Percentiles rank a stretch among this genome's conserved stretches.
Conservation (phyloP, 306 rosid species). For the Argentina anserina region DNA sequence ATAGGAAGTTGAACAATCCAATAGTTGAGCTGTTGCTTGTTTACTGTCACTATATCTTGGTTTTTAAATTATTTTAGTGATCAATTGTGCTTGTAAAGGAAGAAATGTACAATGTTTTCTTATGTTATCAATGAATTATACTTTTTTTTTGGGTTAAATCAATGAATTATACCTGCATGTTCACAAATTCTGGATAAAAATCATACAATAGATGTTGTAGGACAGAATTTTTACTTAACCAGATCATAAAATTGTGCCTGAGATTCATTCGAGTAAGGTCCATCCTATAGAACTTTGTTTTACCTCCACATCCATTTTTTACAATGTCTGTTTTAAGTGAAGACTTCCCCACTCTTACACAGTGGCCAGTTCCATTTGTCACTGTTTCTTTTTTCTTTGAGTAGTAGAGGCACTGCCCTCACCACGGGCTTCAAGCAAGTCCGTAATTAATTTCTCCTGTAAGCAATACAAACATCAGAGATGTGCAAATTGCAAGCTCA, state of each 20-base stretch:
- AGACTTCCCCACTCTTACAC: not conserved
- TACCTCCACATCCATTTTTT: not conserved
- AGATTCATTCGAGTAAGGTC: not conserved
- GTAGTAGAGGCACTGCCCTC: not conserved
- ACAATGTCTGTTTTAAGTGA: not conserved
- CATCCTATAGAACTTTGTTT: not conserved
- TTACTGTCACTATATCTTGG: slow-evolving; percentile 6
- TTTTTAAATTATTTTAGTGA: not conserved
- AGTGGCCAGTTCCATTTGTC: not conserved
- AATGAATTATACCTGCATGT: too few relatives aligned
- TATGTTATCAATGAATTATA: too few relatives aligned
- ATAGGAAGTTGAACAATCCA: slow-evolving; percentile 7
- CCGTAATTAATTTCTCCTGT: not conserved
- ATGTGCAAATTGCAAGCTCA: not conserved
- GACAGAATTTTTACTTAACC: not conserved
- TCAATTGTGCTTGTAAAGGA: not conserved
- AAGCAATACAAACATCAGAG: not conserved
- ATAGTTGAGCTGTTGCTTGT: slow-evolving; percentile 14
- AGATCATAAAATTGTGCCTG: not conserved
- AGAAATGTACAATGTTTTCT: too few relatives aligned
- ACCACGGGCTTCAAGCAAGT: not conserved
- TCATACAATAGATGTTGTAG: not conserved
- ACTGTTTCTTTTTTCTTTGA: not conserved
- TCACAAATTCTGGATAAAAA: not conserved
- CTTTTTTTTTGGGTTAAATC: too few relatives aligned